A percentile compares a stretch with the other conserved stretches of the same genome.
Evolutionary conservation across 495 filamentous ascomycete species (phyloP).

Genomic region (Symbiotaphrina buchneri): DNA sequence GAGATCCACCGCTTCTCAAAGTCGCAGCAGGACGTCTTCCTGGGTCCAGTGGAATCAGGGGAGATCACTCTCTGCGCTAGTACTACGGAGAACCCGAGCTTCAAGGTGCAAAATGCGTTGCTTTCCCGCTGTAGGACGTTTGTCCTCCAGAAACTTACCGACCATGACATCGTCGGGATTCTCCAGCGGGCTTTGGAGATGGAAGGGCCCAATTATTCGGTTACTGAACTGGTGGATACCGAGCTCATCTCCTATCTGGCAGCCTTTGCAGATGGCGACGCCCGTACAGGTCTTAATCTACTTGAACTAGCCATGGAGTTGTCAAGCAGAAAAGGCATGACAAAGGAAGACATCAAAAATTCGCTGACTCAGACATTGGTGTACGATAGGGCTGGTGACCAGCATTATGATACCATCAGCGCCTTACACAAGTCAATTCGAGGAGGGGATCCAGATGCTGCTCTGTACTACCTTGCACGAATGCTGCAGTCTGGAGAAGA

Average conservation of each 20-base stretch:
- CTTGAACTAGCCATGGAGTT: constrained; percentile 61
- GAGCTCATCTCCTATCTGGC: constrained; percentile 64
- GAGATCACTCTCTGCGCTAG: constrained; percentile 84
- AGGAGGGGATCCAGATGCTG: constrained; percentile 64
- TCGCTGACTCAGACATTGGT: constrained; percentile 75
- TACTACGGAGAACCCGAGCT: constrained; percentile 91
- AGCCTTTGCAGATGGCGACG: constrained; percentile 76
- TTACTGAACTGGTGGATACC: constrained; percentile 43
- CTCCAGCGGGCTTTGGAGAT: constrained; percentile 45
- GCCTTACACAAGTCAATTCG: constrained; percentile 93
- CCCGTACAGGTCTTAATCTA: constrained; percentile 77
- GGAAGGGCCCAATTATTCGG: constrained; percentile 30
- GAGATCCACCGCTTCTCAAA: constrained; percentile 94
- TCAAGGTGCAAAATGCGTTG: constrained; percentile 78
- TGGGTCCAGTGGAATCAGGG: constrained; percentile 81
- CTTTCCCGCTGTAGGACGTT: constrained; percentile 82
- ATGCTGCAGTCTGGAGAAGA: constrained; percentile 97
- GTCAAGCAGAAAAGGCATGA: constrained; percentile 17
- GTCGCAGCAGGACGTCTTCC: constrained; percentile 82
- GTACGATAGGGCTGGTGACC: constrained; percentile 86
- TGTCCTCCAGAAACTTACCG: constrained; percentile 50
- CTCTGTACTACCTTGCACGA: constrained; percentile 80
- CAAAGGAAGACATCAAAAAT: constrained; percentile 46
- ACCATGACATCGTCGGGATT: constrained; percentile 48
- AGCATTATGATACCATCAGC: constrained; percentile 78